Conservation (phyloP, 169 alveolate species). For the Eimeria praecox region DNA sequence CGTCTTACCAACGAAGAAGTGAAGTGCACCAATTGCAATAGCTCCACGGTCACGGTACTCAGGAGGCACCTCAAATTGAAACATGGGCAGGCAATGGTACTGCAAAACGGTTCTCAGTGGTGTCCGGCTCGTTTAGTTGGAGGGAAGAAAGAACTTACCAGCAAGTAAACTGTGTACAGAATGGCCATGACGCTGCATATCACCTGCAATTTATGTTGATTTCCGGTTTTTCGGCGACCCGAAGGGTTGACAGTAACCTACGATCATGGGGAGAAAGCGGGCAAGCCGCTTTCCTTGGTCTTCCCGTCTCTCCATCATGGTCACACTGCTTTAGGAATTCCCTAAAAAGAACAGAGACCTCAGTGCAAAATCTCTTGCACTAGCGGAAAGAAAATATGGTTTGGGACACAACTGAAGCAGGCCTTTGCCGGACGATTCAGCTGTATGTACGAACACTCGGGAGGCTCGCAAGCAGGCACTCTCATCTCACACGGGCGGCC, state of each 20-base stretch:
- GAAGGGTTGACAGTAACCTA: neutral
- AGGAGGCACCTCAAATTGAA: conserved; percentile 79
- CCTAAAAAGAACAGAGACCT: conserved; percentile 46
- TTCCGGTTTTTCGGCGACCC: neutral
- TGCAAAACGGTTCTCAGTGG: neutral
- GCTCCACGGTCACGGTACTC: conserved; percentile 81
- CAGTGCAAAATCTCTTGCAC: conserved; percentile 61
- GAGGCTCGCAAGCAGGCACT: neutral
- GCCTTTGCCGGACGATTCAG: neutral
- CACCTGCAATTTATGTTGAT: conserved; percentile 41
- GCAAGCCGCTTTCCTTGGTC: conserved; percentile 77
- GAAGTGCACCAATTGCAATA: conserved; percentile 69
- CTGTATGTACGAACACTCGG: conserved; percentile 74
- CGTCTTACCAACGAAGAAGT: conserved; percentile 65
- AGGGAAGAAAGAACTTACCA: conserved; percentile 56
- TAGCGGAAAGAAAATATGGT: conserved; percentile 67
- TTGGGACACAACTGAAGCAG: conserved; percentile 61
- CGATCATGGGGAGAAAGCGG: conserved; percentile 82
- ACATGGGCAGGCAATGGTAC: conserved; percentile 80
- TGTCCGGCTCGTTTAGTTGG: neutral
- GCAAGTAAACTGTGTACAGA: conserved; percentile 68
- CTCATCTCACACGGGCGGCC: neutral
- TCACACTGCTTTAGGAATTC: conserved; percentile 54
- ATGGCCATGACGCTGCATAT: conserved; percentile 67
- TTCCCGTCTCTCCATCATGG: conserved; percentile 76